Percentiles rank a stretch among this genome's conserved stretches.
Evolutionary conservation across 176 grass and related monocot species (phyloP).

Genomic region (Triticum dicoccoides): DNA sequence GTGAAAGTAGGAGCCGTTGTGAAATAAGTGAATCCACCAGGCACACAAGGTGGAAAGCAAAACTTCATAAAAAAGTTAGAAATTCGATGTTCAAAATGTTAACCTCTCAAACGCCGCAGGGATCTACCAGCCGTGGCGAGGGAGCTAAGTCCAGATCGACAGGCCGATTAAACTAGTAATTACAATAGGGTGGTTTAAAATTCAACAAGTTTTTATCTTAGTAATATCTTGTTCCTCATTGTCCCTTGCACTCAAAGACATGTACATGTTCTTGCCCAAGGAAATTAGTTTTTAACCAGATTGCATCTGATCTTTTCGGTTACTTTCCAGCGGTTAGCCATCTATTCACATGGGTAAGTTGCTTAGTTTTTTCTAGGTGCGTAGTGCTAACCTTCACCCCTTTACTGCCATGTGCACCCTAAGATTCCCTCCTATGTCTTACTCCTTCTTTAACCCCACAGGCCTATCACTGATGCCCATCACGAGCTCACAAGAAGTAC

Average conservation of each 20-base stretch:
- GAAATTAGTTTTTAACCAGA: conserved; percentile 28
- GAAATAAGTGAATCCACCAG: conserved; percentile 21
- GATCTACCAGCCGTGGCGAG: conserved; percentile 31
- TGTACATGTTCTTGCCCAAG: conserved; percentile 56
- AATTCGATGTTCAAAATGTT: conserved; percentile 25
- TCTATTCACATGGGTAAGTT: conserved; percentile 59
- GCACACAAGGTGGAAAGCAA: neutral
- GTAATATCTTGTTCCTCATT: conserved; percentile 50
- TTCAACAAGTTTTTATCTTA: conserved; percentile 20
- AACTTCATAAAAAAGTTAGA: neutral
- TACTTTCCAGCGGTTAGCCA: conserved; percentile 54
- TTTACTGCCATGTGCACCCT: conserved; percentile 52
- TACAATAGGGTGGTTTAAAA: neutral
- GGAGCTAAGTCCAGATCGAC: conserved; percentile 35
- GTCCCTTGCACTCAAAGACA: conserved; percentile 94
- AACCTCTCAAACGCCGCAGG: neutral
- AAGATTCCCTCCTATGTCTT: conserved; percentile 39
- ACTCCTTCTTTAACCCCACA: conserved; percentile 36
- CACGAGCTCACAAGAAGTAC: conserved; percentile 42
- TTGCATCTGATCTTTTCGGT: conserved; percentile 44
- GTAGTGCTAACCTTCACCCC: conserved; percentile 48
- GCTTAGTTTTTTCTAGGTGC: conserved; percentile 25
- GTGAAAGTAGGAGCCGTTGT: neutral
- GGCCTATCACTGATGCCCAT: conserved; percentile 29
- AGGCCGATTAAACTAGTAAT: conserved; percentile 16